phyloP scores from a whole-genome alignment of 306 rosid genomes.

The Delonix regia region DNA sequence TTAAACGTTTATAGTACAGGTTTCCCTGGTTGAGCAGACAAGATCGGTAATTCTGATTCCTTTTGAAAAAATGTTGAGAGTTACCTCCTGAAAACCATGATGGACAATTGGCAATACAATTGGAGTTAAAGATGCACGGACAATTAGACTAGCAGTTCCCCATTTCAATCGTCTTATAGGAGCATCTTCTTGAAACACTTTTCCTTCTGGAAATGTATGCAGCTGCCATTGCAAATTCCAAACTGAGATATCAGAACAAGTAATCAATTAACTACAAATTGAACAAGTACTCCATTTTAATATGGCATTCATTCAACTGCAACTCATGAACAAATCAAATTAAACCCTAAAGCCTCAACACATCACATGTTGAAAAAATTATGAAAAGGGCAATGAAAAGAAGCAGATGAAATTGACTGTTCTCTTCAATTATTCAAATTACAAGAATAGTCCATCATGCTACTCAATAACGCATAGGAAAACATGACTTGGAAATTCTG shows the following conservation, averaged over 20 bases:
- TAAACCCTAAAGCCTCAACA: neutral
- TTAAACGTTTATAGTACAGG: constrained; percentile 1
- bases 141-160: constrained; percentile 97
- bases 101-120: constrained; percentile 85
- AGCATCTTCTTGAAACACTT: constrained; percentile 77
- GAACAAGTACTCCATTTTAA: neutral
- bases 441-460: neutral
- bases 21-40: constrained; percentile 20
- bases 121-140: constrained; percentile 79
- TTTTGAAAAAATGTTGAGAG: neutral
- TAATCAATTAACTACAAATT: neutral
- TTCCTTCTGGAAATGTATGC: constrained; percentile 97
- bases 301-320: neutral
- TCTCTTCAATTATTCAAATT: neutral
- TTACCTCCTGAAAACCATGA: constrained; percentile 82
- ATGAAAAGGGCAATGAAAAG: neutral
- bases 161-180: constrained; percentile 85
- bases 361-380: neutral
- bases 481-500: constrained; percentile 4
- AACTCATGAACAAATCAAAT: neutral
- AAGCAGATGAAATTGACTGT: constrained; percentile 1
- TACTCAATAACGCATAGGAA: constrained; percentile 1
- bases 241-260: constrained; percentile 19
- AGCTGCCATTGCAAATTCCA: constrained; percentile 51
- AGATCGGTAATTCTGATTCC: constrained; percentile 1